Evolutionary conservation across 345 rosid species (phyloP), one percentile per base, ranked within the genome.

Genomic region (Psidium guajava): DNA sequence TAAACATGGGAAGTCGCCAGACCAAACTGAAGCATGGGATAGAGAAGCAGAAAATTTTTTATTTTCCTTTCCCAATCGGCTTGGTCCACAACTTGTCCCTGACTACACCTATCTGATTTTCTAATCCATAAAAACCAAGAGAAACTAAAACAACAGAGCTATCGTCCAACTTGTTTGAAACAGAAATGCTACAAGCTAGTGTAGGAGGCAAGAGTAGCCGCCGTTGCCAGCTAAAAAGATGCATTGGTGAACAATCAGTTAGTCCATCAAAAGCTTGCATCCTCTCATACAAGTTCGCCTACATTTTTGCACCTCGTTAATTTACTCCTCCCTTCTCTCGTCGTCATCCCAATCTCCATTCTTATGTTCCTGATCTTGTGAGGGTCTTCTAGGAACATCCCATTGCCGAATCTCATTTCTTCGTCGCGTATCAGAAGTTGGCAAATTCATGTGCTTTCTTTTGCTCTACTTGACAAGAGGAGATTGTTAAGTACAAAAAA

Each of bases 271-370:
- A 47, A 16, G 47, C 83, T 52, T n/a, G 54, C 83, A 51, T 52
- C 32, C 32, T 82, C 6, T 82, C 57, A 40, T 9, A 16, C 58
- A 8, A 28, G 5, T 82, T 40, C 83, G 28, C 57, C 25, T 22
- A 27, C 59, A 52, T 28, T 54, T 11, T 51, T 4, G 14, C 80
- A 69, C 47, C 80, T 69, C 80, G 11, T 50, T 5, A 24, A 36
- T 16, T 57, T 83, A 83, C 18, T 54, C 58, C 57, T 86, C 50
- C 83, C 50, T 50, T 27, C 83, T 40, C 50, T 55, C 57, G 2
- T 87, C 57, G 15, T 89, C 89, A 32, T 88, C 91, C 92, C 90
- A 82, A 57, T 83, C 93, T 47, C 85, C 92, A 49, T 88, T 89
- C 57, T 84, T 80, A 40, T 69, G 86, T 73, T 90, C 91, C 54